Evolutionary conservation across 371 early-diverging fungal genomes (phyloP).

Genomic region (Rhizopus sp.): DNA sequence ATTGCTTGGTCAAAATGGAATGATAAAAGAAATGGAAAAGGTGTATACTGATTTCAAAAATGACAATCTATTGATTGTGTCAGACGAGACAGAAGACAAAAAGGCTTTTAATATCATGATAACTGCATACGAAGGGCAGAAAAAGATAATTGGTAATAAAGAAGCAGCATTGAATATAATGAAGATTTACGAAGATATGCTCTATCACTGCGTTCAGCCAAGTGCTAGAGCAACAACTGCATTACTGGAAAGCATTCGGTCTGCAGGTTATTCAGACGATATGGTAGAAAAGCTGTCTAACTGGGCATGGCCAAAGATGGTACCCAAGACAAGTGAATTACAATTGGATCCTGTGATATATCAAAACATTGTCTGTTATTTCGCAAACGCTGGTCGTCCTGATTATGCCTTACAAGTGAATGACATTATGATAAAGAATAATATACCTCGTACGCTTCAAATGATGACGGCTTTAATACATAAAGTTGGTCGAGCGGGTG

Average conservation of each 20-base stretch:
- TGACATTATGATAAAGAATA: slow-evolving; percentile 39
- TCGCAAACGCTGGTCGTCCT: slow-evolving; percentile 39
- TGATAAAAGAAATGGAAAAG: slow-evolving; percentile 39
- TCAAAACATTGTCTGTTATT: slow-evolving; percentile 38
- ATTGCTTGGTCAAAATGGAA: slow-evolving; percentile 40
- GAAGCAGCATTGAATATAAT: slow-evolving; percentile 31
- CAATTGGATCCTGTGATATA: slow-evolving; percentile 33
- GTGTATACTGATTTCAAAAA: slow-evolving; percentile 32
- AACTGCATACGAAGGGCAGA: slow-evolving; percentile 33
- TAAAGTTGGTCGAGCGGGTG: slow-evolving; percentile 46
- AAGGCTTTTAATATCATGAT: slow-evolving; percentile 42
- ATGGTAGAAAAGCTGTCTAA: slow-evolving; percentile 35
- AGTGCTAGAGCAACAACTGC: slow-evolving; percentile 15
- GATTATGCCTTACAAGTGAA: slow-evolving; percentile 43
- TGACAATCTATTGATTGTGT: slow-evolving; percentile 10
- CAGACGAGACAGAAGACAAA: slow-evolving; percentile 22
- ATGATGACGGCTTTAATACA: slow-evolving; percentile 49
- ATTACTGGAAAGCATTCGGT: slow-evolving; percentile 32
- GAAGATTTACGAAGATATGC: slow-evolving; percentile 37
- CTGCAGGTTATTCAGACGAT: slow-evolving; percentile 18
- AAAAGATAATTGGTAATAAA: slow-evolving; percentile 16
- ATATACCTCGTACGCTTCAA: slow-evolving; percentile 30
- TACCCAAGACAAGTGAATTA: slow-evolving; percentile 18
- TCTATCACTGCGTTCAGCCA: slow-evolving; percentile 30
- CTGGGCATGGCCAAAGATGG: slow-evolving; percentile 39